phyloP scores from a whole-genome alignment of 495 filamentous ascomycete genomes.

The Schizothecium vesticola region DNA sequence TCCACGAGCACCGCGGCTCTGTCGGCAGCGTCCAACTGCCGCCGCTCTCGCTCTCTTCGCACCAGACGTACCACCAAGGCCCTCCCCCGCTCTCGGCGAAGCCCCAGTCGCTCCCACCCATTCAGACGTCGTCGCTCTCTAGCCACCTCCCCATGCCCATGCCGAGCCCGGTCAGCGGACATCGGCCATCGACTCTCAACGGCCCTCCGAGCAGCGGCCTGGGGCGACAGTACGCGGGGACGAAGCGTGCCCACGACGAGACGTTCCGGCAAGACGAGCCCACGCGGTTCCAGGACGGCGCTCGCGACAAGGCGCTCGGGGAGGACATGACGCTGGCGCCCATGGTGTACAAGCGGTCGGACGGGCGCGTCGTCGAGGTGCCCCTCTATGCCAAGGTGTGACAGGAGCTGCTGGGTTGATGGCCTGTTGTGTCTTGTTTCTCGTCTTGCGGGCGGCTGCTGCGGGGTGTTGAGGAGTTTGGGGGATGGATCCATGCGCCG shows the following conservation, averaged over 20 bases:
- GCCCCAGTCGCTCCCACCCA: constrained; percentile 15
- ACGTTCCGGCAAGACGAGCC: constrained; percentile 19
- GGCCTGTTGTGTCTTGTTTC: background rate
- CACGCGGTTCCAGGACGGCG: constrained; percentile 23
- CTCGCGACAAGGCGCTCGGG: constrained; percentile 17
- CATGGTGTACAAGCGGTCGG: constrained; percentile 21
- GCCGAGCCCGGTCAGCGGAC: constrained; percentile 11
- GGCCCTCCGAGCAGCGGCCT: constrained; percentile 12
- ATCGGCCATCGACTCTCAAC: constrained; percentile 4
- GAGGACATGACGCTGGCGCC: constrained; percentile 13
- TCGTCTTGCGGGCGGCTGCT: background rate
- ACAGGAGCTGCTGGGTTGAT: background rate
- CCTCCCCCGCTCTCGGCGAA: constrained; percentile 4
- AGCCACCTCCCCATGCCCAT: constrained; percentile 12
- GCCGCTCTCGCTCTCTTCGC: constrained; percentile 6
- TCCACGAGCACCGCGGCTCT: constrained; percentile 14
- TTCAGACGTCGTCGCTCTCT: constrained; percentile 13
- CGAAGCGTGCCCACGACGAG: constrained; percentile 27
- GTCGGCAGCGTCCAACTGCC: constrained; percentile 12
- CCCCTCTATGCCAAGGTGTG: background rate
- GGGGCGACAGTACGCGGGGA: constrained; percentile 21
- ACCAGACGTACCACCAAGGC: constrained; percentile 4
- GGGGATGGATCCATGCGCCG: background rate
- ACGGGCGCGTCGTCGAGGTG: constrained; percentile 10
- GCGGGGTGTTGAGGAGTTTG: background rate